Conservation (phyloP, 176 grass and related monocot species). For the Avena sativa region DNA sequence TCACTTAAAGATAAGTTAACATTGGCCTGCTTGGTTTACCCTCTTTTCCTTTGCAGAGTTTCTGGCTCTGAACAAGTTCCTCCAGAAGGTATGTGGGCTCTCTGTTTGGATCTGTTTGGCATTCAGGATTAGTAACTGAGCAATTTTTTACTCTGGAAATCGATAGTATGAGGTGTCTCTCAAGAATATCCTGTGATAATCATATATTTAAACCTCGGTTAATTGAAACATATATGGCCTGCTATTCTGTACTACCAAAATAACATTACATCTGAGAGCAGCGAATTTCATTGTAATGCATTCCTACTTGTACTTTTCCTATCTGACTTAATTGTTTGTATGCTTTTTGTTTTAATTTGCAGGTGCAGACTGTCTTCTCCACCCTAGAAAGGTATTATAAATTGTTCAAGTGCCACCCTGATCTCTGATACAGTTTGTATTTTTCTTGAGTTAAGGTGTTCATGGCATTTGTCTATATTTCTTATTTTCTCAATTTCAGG, state of each 20-base stretch:
- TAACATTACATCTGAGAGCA: not conserved
- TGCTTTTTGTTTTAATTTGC: constrained; percentile 38
- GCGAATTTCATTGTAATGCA: not conserved
- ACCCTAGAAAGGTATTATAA: constrained; percentile 64
- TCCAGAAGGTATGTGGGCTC: constrained; percentile 57
- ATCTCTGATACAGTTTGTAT: not conserved
- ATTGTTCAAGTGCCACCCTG: not conserved
- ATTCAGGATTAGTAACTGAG: not conserved
- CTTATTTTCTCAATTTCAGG: constrained; percentile 42
- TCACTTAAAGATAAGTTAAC: not conserved
- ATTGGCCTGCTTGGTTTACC: not conserved
- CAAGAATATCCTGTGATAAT: not conserved
- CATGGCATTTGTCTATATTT: not conserved
- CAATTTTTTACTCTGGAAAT: not conserved
- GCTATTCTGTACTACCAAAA: not conserved
- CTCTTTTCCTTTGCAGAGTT: constrained; percentile 63
- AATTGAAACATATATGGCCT: not conserved
- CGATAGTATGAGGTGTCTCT: not conserved
- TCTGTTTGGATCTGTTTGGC: not conserved
- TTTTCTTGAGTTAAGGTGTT: not conserved
- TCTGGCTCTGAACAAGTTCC: constrained; percentile 77
- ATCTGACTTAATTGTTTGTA: not conserved
- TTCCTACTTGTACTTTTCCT: not conserved
- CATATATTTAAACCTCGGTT: not conserved
- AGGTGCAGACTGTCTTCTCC: constrained; percentile 80